Evolutionary conservation across 2,329 filamentous ascomycete genomes (phyloP), one percentile per base, ranked within the genome.

Genomic region (Colletotrichum higginsianum): DNA sequence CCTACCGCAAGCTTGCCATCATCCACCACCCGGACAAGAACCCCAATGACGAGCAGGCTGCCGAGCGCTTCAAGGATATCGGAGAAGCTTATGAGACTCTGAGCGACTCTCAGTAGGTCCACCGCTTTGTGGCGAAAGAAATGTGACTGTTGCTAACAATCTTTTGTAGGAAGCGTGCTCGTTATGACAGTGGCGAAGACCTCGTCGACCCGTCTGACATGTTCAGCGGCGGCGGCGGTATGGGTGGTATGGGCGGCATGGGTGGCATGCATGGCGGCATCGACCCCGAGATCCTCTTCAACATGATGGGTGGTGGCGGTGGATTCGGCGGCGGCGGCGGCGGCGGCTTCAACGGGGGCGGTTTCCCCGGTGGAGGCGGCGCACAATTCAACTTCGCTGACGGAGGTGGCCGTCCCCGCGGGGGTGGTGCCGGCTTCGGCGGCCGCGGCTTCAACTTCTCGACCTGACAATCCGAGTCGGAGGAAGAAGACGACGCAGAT

Each of bases 11-110:
- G 83, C 88, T 98, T 79, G 96, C 96, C 67, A 96, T 99, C 76
- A 87, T 95, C 75, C 93, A 98, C 80, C 96, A 99, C 82, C 96
- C 96, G 2, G 96, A 99, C 85, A 99, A 99, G 90, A 99, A 98
- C 84, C 94, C 93, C 1, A 94, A 93, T 74, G 94, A 98, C 77
- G 89, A 91, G 70, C 87, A 90, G 62, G 96, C 96, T 73, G 96
- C 95, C 78, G 93, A 94, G 77, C 92, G 94, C 79, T 99, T 99
- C 89, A 98, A 99, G 89, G 96, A 99, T 80, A 93, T 98, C 80
- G 94, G 95, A 78, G 96, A 99, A 86, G 96, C 96, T 50, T 98
- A 99, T 81, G 96, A 99, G 84, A 97, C 93, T 61, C 85, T 99
- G 83, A 98, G 94, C 79, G 96, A 99, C 83, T 87, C 95, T 85